Evolutionary conservation across 2,329 filamentous ascomycete species (phyloP), one percentile per base, ranked within the genome.

Genomic region (Tothia fuscella): DNA sequence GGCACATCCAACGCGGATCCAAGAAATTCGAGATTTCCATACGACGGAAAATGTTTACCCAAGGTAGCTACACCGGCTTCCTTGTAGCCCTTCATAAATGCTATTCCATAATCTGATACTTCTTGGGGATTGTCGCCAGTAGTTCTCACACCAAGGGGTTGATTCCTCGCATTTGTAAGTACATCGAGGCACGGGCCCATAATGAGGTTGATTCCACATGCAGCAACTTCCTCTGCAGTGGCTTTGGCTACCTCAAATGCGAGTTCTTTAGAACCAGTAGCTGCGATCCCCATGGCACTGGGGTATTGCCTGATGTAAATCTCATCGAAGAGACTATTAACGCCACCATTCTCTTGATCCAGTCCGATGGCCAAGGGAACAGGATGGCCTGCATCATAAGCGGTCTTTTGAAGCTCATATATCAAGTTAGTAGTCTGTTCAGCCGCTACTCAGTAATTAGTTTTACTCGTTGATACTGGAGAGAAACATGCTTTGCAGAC

Each of bases 261-360:
- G 42, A 96, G 67, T 9, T 91, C 78, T 26, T 79, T 80, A 9
- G 81, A 88, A 19, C 88, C 86, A 4, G 88, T 87, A 17, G 91
- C 91, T n/a, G 89, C 87, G 46, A 95, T 73, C 10, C 88, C 89
- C 89, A 98, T 96, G 48, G 89, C 84, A 55, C 88, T 94, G 6
- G 91, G 91, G 51, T 94, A 98, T 58, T 96, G 91, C 50, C 86
- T 87, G 51, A 96, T 89, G 57, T 88, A 91, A 54, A 91, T 85
- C 52, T 94, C 87, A 58, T 96, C 89, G 55, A 93, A 95, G 2
- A 96, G 72, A 62, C 86, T 94, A 65, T 95, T 96, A 59, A 95
- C 89, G 3, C 89, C 88, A 49, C 91, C 91, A 76, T 98, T 96
- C 60, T 98, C 91, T 58, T 98, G 91, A 56, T 96, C 91, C 28